These are phyloP conservation scores for Chaetomium strumarium DNA, from an alignment of 2,329 filamentous ascomycete genomes.

Conservation along the genomic window DNA sequence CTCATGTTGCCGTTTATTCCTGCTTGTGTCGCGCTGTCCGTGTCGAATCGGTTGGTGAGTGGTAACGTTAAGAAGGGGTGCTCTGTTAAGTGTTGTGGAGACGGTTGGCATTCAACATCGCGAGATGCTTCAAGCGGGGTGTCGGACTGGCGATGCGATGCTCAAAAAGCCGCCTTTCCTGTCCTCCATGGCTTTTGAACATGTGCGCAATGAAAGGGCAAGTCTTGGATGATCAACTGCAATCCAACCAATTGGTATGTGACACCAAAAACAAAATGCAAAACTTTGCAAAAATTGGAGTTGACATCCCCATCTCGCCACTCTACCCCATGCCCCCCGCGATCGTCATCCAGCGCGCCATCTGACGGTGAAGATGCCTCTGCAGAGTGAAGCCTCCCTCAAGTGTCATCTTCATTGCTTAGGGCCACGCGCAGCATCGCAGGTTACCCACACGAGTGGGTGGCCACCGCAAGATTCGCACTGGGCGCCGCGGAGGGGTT, in stretches of 20 bases:
- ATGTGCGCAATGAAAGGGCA: not conserved
- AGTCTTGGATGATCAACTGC: no score
- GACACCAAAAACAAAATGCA: not conserved
- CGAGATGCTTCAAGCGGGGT: not conserved
- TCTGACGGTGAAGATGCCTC: slow-evolving; percentile 63
- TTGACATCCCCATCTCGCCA: slow-evolving; percentile 51
- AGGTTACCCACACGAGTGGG: slow-evolving; percentile 63
- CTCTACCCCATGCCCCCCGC: slow-evolving; percentile 52
- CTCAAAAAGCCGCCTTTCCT: not conserved
- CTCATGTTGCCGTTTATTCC: not conserved
- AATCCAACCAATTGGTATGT: no score
- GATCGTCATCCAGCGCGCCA: slow-evolving; percentile 65
- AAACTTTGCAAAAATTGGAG: slow-evolving; percentile 30
- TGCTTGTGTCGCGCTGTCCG: not conserved
- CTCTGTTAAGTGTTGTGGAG: not conserved
- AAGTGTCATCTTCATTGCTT: slow-evolving; percentile 65
- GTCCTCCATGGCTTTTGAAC: not conserved
- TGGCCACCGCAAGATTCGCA: slow-evolving; percentile 61
- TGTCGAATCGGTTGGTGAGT: not conserved
- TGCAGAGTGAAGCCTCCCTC: slow-evolving; percentile 70
- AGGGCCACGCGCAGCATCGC: slow-evolving; percentile 57
- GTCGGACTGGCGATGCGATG: no score
- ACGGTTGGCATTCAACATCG: not conserved
- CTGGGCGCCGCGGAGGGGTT: slow-evolving; percentile 57
- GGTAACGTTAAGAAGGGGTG: no score